Percentiles rank a stretch among this genome's conserved stretches.
Evolutionary conservation across 2,329 filamentous ascomycete species (phyloP).

Genomic region (Xylaria arbuscula): DNA sequence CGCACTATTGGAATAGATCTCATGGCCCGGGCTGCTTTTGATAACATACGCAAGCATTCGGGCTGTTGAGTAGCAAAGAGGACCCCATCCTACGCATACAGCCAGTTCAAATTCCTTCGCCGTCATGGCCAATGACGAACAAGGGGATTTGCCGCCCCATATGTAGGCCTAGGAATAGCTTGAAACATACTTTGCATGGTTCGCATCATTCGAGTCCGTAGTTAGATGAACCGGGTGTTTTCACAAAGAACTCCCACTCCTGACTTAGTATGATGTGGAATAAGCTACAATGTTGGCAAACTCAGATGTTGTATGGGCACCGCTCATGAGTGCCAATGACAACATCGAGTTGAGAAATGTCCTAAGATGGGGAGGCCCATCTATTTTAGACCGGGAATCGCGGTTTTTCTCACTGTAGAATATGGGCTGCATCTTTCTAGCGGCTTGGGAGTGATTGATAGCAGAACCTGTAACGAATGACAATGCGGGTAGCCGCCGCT

Average conservation of each 20-base stretch:
- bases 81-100: neutral
- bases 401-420: constrained; percentile 8
- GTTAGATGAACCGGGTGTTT: neutral
- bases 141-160: neutral
- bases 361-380: neutral
- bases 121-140: neutral
- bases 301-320: constrained; percentile 5
- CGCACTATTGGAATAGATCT: neutral
- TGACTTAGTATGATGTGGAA: neutral
- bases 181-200: constrained; percentile 15
- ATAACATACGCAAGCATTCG: neutral
- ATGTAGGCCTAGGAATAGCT: too few relatives aligned
- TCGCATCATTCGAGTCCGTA: neutral
- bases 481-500: constrained; percentile 35
- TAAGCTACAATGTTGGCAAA: neutral
- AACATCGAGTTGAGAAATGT: constrained; percentile 19
- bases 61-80: neutral
- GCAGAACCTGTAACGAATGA: constrained; percentile 33
- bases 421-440: constrained; percentile 30
- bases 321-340: constrained; percentile 18
- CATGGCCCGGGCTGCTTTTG: neutral
- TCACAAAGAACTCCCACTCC: neutral
- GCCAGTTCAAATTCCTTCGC: neutral
- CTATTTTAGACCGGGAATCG: constrained; percentile 6
- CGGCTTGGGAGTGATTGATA: constrained; percentile 19